These are phyloP conservation scores for Termitomyces sp. DNA, from an alignment of 768 basidiomycete species.

Conservation along the genomic window DNA sequence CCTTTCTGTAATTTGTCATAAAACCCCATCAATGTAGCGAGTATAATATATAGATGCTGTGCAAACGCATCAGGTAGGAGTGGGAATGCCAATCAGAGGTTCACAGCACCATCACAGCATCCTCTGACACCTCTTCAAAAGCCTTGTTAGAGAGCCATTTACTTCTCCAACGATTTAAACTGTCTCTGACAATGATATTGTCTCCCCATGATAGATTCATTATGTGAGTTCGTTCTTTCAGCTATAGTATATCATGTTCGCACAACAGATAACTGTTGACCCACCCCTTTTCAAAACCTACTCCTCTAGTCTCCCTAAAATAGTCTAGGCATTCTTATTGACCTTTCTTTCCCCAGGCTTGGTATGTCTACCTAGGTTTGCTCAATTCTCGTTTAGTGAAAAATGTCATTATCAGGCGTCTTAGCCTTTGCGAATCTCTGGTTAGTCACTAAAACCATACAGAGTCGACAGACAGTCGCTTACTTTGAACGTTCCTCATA, in stretches of 20 bases:
- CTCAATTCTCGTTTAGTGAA: background rate
- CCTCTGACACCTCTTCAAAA: background rate
- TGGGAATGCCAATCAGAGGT: too few relatives aligned
- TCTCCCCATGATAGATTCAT: background rate
- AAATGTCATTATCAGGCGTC: background rate
- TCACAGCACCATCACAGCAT: too few relatives aligned
- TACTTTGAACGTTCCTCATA: background rate
- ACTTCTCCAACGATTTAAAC: too few relatives aligned
- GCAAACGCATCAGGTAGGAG: too few relatives aligned
- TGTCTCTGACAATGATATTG: background rate
- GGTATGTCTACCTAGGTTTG: background rate
- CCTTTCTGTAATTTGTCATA: background rate
- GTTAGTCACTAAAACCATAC: slow-evolving; percentile 1
- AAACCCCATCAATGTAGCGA: background rate
- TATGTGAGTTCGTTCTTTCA: slow-evolving; percentile 4
- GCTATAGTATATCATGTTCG: background rate
- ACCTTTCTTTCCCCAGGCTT: background rate
- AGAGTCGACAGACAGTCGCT: background rate
- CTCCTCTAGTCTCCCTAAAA: background rate
- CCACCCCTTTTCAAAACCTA: background rate
- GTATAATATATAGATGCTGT: too few relatives aligned
- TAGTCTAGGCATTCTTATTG: background rate
- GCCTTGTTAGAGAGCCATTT: background rate
- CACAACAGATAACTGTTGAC: background rate
- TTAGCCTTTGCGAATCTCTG: slow-evolving; percentile 11